phyloP scores from a whole-genome alignment of 108 stramenopile species.

The Cylindrotheca closterium region DNA sequence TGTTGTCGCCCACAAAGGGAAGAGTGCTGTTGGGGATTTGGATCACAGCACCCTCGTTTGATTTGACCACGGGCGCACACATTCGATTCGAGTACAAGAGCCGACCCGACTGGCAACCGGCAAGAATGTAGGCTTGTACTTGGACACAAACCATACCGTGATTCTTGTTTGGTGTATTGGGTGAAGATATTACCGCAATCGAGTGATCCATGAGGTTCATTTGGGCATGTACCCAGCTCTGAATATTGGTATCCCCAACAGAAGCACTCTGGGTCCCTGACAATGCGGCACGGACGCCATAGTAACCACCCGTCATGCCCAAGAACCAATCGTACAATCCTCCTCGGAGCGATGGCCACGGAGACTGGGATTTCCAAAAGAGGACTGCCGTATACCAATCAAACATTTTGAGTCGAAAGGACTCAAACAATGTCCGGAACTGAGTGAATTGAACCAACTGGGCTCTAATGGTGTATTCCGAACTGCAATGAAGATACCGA shows the following conservation, averaged over 20 bases:
- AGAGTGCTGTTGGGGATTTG: background rate
- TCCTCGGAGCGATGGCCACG: conserved; percentile 52
- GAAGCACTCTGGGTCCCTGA: background rate
- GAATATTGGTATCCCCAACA: no score
- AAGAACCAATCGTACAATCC: conserved; percentile 51
- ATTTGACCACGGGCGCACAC: background rate
- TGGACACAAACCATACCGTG: no score
- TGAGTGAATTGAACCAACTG: conserved; percentile 45
- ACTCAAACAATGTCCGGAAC: conserved; percentile 35
- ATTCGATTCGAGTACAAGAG: background rate
- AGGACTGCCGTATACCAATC: conserved; percentile 37
- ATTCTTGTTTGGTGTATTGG: no score
- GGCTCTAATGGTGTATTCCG: conserved; percentile 27
- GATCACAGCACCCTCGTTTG: background rate
- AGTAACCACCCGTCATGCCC: conserved; percentile 43
- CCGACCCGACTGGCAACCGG: background rate
- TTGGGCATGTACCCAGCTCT: background rate
- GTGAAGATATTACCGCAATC: background rate
- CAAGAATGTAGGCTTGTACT: background rate
- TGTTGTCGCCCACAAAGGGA: background rate
- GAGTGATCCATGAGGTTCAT: background rate
- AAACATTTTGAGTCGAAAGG: conserved; percentile 19
- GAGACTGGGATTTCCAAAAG: conserved; percentile 43
- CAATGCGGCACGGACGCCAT: conserved; percentile 37
- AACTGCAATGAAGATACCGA: conserved; percentile 30